Percentiles rank a stretch among this genome's conserved stretches.
These are phyloP conservation scores for Cladosporium velox DNA, from an alignment of 2,329 filamentous ascomycete genomes.

Conservation along the genomic window DNA sequence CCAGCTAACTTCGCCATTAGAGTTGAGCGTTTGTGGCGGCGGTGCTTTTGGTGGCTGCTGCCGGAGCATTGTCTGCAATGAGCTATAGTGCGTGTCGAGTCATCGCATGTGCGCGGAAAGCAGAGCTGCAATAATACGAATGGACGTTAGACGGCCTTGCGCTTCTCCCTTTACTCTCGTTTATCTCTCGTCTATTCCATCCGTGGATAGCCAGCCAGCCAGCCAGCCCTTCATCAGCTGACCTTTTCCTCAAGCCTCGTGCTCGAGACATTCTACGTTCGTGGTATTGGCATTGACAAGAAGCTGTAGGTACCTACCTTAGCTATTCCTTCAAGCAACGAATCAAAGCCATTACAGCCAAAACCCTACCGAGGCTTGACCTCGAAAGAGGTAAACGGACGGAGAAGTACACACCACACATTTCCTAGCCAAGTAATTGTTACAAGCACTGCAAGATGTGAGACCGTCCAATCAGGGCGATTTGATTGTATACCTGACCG, in stretches of 20 bases:
- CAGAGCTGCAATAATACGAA: background rate
- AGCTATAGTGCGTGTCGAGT: background rate
- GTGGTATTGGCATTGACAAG: background rate
- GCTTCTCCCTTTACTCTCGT: background rate
- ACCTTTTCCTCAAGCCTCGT: background rate
- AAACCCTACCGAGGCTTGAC: background rate
- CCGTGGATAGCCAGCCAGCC: background rate
- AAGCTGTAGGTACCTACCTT: background rate
- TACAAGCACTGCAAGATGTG: background rate
- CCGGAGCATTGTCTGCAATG: slow-evolving; percentile 4
- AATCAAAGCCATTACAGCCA: background rate
- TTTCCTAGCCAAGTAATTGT: slow-evolving; percentile 1
- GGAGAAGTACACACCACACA: background rate
- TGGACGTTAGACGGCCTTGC: background rate
- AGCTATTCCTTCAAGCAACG: background rate
- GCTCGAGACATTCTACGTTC: background rate
- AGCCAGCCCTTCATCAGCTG: background rate
- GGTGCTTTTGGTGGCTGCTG: background rate
- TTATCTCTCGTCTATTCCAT: background rate
- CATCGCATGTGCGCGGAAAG: background rate
- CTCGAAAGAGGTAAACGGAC: background rate
- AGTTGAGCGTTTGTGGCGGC: background rate
- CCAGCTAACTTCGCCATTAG: background rate
- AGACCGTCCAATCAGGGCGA: background rate
- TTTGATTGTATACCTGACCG: background rate